phyloP scores from a whole-genome alignment of 495 filamentous ascomycete species.

The Trichoderma gamsii region DNA sequence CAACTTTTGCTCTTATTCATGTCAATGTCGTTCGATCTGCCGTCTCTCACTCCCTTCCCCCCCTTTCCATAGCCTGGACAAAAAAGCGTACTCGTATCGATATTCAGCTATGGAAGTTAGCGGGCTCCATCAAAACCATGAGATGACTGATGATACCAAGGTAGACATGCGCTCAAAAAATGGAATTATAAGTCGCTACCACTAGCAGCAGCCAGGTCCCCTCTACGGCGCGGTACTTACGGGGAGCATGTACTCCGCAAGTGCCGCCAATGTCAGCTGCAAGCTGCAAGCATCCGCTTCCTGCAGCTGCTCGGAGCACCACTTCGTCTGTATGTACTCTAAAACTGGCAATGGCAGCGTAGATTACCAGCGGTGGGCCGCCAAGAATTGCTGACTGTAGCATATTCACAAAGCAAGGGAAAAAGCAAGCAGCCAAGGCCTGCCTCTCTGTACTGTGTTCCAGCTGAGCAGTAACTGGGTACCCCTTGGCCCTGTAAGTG shows the following conservation, averaged over 20 bases:
- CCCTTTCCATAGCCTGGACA: no score
- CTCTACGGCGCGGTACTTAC: background rate
- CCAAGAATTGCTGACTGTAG: background rate
- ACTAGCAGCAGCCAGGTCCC: background rate
- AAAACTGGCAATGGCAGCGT: background rate
- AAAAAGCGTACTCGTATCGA: no score
- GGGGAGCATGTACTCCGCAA: no score
- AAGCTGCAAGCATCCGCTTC: slow-evolving; percentile 2
- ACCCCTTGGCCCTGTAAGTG: background rate
- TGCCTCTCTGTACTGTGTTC: background rate
- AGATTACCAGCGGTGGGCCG: background rate
- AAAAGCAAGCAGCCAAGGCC: background rate
- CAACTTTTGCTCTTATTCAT: no score
- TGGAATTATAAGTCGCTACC: no score
- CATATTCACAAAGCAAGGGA: background rate
- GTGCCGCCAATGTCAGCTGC: background rate
- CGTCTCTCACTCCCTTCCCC: no score
- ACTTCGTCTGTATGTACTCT: no score
- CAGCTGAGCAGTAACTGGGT: background rate
- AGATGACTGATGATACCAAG: no score
- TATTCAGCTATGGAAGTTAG: no score
- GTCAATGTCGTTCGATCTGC: no score
- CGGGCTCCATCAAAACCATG: no score
- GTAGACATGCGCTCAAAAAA: no score
- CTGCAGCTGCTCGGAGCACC: background rate